Evolutionary conservation across 2,329 filamentous ascomycete species (phyloP), one percentile per base, ranked within the genome.

Genomic region (Pseudocercospora macadamiae): DNA sequence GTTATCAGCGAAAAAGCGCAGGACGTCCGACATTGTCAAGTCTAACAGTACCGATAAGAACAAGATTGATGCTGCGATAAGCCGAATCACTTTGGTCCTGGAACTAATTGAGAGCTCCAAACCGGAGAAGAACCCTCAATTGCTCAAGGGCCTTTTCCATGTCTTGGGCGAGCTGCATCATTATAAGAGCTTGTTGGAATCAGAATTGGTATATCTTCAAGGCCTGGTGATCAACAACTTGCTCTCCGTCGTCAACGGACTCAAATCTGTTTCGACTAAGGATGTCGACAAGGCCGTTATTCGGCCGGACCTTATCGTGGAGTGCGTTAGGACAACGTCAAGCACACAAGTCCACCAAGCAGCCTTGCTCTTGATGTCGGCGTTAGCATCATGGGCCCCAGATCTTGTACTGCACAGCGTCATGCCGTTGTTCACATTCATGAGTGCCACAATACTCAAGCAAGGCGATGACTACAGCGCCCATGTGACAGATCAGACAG

Each of bases 381-480:
- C 87, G 57, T 81, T 99, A 37, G 93, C 95, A 19, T 89, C 89
- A 36, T 90, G 93, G 66, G 91, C 91, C 0, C 95, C 96, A 0
- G 93, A 96, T 73, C 80, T 96, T 48, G 91, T 99, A 2, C 82
- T 99, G 57, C 93, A 99, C 76, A 97, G 92, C 67, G 91, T 99
- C 54, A 99, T 99, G 95, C 95, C 95, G 10, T 93, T 99, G 53
- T 99, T 99, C 77, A 97, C 95, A 0, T 97, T 97, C 73, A 97
- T 97, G 88, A 92, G 93, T 39, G 89, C 89, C 42, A 96, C 91
- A 3, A 88, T 97, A 18, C 83, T 99, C 51, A 88, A 90, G 49
- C 93, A 97, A 76, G 91, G 91, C 67, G 96, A 99, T 69, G 93
- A 97, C 68, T 97, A 97, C 77, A 97, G 95, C 19, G 92, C 93